Evolutionary conservation across 2,329 filamentous ascomycete species (phyloP), one percentile per base, ranked within the genome.

Genomic region (Nigrospora oryzae): DNA sequence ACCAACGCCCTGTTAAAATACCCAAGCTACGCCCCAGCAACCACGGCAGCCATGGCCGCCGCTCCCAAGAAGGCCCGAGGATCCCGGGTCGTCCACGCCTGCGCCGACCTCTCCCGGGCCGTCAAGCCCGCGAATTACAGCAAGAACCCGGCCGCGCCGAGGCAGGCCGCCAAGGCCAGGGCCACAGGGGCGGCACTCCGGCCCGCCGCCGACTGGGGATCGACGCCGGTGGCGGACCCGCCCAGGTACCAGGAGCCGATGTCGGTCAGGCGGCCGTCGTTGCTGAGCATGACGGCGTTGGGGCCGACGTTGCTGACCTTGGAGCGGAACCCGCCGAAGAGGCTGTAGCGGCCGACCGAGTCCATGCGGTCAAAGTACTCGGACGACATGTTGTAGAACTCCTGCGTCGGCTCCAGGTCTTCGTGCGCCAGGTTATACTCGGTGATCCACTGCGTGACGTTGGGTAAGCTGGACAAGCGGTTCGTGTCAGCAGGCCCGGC

Each of bases 201-300:
- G n/a, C 36, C 30, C 4, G 44, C 41, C 19, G 46, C 49, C 23
- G 49, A 53, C 34, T 45, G 41, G 3, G 71, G 70, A 0, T 61
- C 53, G 3, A 74, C 61, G 2, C 71, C 73, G 2, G 71, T 76
- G 1, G 66, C 68, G 12, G 53, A 53, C 8, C 68, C 63, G 1
- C 87, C 80, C n/a, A 93, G 62, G 61, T 91, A 93, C 82, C 83
- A 85, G 3, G 76, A 74, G 0, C 87, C 87, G 51, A 91, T 84
- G 52, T 88, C 79, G 1, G 86, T 90, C 50, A 93, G 66, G 48
- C 78, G 57, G 36, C 87, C 87, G 14, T 77, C 70, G 36, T 77
- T 68, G 56, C 79, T 83, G 39, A 91, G 69, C 70, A 93, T 84
- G 1, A 81, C 77, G 1, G 74, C 80, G 49, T 89, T 87, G 4